phyloP scores from a whole-genome alignment of 306 rosid genomes.

The Dryas alaskensis region DNA sequence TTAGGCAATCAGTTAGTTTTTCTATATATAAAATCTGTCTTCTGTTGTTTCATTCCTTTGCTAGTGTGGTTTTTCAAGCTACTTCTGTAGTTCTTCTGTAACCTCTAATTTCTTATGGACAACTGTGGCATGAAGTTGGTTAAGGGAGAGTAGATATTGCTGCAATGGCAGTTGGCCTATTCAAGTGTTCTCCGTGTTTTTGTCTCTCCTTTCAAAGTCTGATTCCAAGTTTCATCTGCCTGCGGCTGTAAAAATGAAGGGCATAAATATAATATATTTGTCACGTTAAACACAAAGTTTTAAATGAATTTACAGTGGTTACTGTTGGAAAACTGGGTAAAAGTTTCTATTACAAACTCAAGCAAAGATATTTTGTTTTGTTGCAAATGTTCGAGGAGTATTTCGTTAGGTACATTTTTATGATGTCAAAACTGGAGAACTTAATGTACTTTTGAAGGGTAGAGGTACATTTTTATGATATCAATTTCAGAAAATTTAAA shows the following conservation, averaged over 20 bases:
- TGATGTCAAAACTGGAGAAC: no score
- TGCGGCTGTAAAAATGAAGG: background rate
- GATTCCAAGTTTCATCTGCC: background rate
- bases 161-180: conserved; percentile 1
- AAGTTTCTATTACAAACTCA: no score
- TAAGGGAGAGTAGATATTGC: background rate
- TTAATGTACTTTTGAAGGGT: no score
- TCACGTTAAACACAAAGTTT: no score
- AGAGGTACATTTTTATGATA: no score
- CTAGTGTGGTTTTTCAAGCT: conserved; percentile 22
- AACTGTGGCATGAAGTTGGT: conserved; percentile 15
- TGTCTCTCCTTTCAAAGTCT: background rate
- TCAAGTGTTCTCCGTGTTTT: background rate
- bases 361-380: no score
- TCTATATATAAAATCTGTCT: conserved; percentile 28
- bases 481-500: no score
- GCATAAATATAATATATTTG: no score
- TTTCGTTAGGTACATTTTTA: no score
- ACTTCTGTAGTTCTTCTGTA: conserved; percentile 15
- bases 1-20: conserved; percentile 22
- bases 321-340: no score
- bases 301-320: no score
- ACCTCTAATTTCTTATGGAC: conserved; percentile 17
- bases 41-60: conserved; percentile 4
- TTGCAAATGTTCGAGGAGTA: no score